phyloP scores from a whole-genome alignment of 768 basidiomycete species.

The Nidula microcarpa region DNA sequence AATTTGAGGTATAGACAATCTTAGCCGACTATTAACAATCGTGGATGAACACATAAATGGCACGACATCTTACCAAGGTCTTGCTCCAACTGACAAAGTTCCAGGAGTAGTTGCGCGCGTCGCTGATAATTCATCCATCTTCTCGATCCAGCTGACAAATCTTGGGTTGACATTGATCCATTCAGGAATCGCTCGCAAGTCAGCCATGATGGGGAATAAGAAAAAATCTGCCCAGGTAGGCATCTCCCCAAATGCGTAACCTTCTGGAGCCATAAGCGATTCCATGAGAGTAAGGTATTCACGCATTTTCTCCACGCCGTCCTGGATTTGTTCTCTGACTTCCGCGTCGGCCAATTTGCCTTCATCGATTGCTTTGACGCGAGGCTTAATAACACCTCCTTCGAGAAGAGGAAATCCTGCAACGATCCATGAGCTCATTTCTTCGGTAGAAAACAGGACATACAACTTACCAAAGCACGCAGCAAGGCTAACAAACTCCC shows the following conservation, averaged over 20 bases:
- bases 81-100: slow-evolving; percentile 20
- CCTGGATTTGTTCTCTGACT: slow-evolving; percentile 14
- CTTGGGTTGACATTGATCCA: slow-evolving; percentile 12
- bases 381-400: slow-evolving; percentile 24
- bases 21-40: too few relatives aligned
- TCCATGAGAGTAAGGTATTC: slow-evolving; percentile 19
- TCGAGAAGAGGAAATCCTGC: slow-evolving; percentile 26
- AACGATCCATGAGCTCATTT: not conserved
- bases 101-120: slow-evolving; percentile 19
- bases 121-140: slow-evolving; percentile 21
- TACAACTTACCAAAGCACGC: slow-evolving; percentile 22
- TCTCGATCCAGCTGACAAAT: slow-evolving; percentile 16
- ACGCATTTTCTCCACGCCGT: slow-evolving; percentile 13
- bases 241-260: slow-evolving; percentile 19
- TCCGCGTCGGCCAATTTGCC: slow-evolving; percentile 15
- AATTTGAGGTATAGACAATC: too few relatives aligned
- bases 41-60: not conserved
- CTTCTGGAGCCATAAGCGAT: slow-evolving; percentile 18
- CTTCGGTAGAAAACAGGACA: too few relatives aligned
- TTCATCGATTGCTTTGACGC: slow-evolving; percentile 20
- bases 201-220: slow-evolving; percentile 24
- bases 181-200: slow-evolving; percentile 23
- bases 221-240: slow-evolving; percentile 30
- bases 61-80: slow-evolving; percentile 10
- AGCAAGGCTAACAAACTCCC: slow-evolving; percentile 26